Evolutionary conservation across 2,329 filamentous ascomycete species (phyloP).

Genomic region (Pseudogymnoascus sp.): DNA sequence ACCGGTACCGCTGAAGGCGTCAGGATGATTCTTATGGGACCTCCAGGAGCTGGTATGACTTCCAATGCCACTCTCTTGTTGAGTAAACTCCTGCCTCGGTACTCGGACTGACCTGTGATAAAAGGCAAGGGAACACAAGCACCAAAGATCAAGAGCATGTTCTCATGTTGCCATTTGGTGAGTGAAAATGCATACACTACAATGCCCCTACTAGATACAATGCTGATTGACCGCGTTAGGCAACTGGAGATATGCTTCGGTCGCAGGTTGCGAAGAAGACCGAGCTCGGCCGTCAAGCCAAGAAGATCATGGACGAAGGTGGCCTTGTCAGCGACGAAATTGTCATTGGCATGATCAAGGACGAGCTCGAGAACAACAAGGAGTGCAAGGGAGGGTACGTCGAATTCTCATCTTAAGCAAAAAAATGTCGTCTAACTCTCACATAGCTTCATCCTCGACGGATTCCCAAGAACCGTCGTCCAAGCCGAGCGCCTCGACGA

Average conservation of each 20-base stretch:
- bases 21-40: conserved; percentile 96
- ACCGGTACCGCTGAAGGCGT: conserved; percentile 57
- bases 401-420: background rate
- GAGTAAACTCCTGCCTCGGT: background rate
- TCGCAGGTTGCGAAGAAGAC: conserved; percentile 99
- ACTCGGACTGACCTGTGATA: background rate
- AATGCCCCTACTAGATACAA: conserved; percentile 13
- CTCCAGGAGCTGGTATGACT: conserved; percentile 84
- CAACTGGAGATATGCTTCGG: conserved; percentile 97
- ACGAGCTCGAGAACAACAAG: conserved; percentile 83
- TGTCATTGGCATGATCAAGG: conserved; percentile 99
- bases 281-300: conserved; percentile 83
- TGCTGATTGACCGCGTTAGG: conserved; percentile 43
- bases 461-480: conserved; percentile 92
- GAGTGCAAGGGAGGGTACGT: conserved; percentile 94
- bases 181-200: conserved; percentile 26
- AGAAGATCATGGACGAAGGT: conserved; percentile 99
- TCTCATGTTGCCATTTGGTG: conserved; percentile 94
- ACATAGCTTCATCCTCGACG: conserved; percentile 90
- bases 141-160: conserved; percentile 96
- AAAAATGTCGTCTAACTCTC: conserved; percentile 13
- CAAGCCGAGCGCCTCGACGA: conserved; percentile 91
- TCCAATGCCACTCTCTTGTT: conserved; percentile 7
- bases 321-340: conserved; percentile 98
- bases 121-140: conserved; percentile 98